Evolutionary conservation across 106 monocot species (phyloP).

Genomic region (Dactylorhiza incarnata): DNA sequence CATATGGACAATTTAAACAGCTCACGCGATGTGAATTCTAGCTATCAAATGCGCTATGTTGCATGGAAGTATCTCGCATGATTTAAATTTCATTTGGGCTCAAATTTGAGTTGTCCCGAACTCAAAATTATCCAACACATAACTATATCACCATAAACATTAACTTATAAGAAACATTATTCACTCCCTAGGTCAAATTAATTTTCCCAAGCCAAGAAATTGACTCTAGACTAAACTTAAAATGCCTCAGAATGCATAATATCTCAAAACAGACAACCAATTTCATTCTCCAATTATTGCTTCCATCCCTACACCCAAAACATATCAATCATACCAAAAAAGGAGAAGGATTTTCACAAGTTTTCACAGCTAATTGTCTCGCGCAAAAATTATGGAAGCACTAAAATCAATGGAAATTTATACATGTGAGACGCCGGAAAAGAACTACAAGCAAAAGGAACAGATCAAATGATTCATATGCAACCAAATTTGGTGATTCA

Average conservation of each 20-base stretch:
- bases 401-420: neutral
- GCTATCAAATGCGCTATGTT: no score
- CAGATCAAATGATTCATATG: neutral
- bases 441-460: neutral
- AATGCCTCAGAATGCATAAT: neutral
- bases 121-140: neutral
- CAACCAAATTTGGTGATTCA: neutral
- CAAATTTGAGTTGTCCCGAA: neutral
- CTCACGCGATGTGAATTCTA: no score
- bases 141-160: neutral
- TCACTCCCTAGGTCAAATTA: neutral
- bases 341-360: neutral
- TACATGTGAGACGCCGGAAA: neutral
- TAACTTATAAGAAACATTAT: neutral
- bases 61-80: neutral
- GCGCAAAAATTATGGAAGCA: neutral
- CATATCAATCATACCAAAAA: neutral
- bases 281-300: no score
- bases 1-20: no score
- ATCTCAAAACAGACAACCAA: no score
- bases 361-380: neutral
- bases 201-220: neutral
- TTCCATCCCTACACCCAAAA: no score
- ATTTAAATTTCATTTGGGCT: neutral
- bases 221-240: neutral